phyloP scores from a whole-genome alignment of 2,329 filamentous ascomycete genomes.

The Pseudocercospora fijiensis region DNA sequence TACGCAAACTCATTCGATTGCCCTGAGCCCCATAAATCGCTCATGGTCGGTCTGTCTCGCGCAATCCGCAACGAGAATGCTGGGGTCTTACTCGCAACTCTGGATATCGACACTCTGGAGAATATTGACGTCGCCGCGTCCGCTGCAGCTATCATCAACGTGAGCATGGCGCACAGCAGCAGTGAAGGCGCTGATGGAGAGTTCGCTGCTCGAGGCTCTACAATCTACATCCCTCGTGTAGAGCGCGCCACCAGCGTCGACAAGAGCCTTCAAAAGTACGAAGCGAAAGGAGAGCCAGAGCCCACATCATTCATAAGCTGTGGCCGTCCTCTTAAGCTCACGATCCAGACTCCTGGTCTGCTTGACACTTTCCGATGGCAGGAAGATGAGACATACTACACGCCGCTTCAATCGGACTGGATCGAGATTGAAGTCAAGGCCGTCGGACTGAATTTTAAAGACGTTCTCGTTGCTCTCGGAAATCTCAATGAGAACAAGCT shows the following conservation, averaged over 20 bases:
- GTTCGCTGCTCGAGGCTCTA: constrained; percentile 15
- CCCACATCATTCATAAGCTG: constrained; percentile 1
- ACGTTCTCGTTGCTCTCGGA: constrained; percentile 28
- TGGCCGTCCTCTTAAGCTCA: constrained; percentile 13
- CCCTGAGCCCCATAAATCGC: neutral
- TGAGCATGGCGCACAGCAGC: constrained; percentile 7
- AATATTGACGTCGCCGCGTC: constrained; percentile 1
- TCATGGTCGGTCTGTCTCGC: constrained; percentile 18
- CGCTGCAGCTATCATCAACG: constrained; percentile 5
- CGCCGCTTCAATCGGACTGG: constrained; percentile 20
- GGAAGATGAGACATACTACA: constrained; percentile 21
- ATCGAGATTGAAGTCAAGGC: constrained; percentile 32
- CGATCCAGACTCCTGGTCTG: constrained; percentile 24
- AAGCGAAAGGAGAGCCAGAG: constrained; percentile 16
- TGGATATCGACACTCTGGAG: constrained; percentile 15
- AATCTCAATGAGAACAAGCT: constrained; percentile 15
- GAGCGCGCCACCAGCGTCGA: constrained; percentile 15
- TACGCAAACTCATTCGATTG: constrained; percentile 11
- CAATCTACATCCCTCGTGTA: constrained; percentile 19
- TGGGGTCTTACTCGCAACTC: constrained; percentile 9
- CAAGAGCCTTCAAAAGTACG: constrained; percentile 13
- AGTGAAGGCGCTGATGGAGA: constrained; percentile 14
- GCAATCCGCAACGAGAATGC: constrained; percentile 24
- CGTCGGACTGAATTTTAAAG: constrained; percentile 31
- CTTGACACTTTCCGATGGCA: constrained; percentile 30